A percentile compares a stretch with the other conserved stretches of the same genome.
Conservation (phyloP, 768 basidiomycete genomes). For the Collybia sordida region DNA sequence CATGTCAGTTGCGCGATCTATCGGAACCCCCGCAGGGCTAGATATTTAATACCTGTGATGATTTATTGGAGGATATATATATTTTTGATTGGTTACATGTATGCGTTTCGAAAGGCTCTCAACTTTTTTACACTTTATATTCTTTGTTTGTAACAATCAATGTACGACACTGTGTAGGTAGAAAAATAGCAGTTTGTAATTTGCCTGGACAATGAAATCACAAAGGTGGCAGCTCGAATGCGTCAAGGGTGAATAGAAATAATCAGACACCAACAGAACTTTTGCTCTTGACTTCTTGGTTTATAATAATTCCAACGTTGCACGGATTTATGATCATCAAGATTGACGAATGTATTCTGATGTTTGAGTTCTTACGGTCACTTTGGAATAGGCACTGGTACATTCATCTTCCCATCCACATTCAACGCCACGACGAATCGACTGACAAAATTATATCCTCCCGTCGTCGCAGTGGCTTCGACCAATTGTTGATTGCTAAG, state of each 20-base stretch:
- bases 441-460: constrained; percentile 29
- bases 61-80: constrained; percentile 14
- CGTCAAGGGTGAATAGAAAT: too few species aligned
- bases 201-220: too few species aligned
- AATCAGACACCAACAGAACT: too few species aligned
- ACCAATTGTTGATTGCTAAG: constrained; percentile 24
- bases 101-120: too few species aligned
- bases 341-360: too few species aligned
- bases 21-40: constrained; percentile 39
- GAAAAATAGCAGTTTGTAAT: not conserved
- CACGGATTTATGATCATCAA: too few species aligned
- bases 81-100: not conserved
- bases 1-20: constrained; percentile 43
- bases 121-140: too few species aligned
- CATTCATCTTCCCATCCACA: constrained; percentile 26
- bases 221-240: too few species aligned
- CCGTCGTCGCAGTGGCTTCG: constrained; percentile 25
- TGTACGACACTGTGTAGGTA: not conserved
- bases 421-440: constrained; percentile 25
- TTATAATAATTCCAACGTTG: too few species aligned
- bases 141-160: not conserved
- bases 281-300: too few species aligned
- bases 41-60: constrained; percentile 1
- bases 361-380: constrained; percentile 7
- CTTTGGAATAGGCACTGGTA: constrained; percentile 21